Evolutionary conservation across 257 asterid genomes (phyloP).

Genomic region (Ajuga chamaepitys): DNA sequence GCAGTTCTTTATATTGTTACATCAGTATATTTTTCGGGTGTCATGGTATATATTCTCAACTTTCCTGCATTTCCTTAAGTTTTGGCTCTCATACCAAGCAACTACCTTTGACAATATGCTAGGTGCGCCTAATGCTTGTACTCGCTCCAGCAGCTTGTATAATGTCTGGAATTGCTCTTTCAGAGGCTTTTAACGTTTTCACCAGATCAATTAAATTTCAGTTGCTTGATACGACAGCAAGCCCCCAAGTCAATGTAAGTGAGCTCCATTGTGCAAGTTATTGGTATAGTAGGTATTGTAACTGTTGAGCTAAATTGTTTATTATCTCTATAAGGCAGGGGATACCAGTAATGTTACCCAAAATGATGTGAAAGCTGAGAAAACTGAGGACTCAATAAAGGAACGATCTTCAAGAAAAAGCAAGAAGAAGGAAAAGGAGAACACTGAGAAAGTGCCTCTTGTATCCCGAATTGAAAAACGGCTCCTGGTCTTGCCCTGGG

Average conservation of each 20-base stretch:
- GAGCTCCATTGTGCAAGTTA: conserved; percentile 4
- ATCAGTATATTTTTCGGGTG: conserved; percentile 97
- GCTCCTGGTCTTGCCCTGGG: conserved; percentile 70
- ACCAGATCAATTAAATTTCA: conserved; percentile 82
- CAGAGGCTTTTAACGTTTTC: conserved; percentile 82
- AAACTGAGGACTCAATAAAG: conserved; percentile 56
- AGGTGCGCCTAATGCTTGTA: conserved; percentile 99
- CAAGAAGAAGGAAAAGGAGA: conserved; percentile 77
- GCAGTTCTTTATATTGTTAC: conserved; percentile 90
- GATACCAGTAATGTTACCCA: conserved; percentile 39
- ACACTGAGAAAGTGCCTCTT: conserved; percentile 32
- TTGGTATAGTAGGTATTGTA: not conserved
- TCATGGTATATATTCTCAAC: conserved; percentile 58
- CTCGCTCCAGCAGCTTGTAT: conserved; percentile 99
- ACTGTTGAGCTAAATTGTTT: conserved; percentile 15
- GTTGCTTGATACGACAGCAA: conserved; percentile 28
- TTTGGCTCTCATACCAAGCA: not conserved
- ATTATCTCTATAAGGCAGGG: conserved; percentile 60
- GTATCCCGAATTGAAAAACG: conserved; percentile 39
- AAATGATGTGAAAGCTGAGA: conserved; percentile 52
- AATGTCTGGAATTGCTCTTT: conserved; percentile 98
- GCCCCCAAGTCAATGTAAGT: conserved; percentile 48
- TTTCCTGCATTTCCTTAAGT: not conserved
- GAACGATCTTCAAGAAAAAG: conserved; percentile 63
- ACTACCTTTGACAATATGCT: conserved; percentile 25